Evolutionary conservation across 2,329 filamentous ascomycete species (phyloP).

Genomic region (Cladobotryum protrusum): DNA sequence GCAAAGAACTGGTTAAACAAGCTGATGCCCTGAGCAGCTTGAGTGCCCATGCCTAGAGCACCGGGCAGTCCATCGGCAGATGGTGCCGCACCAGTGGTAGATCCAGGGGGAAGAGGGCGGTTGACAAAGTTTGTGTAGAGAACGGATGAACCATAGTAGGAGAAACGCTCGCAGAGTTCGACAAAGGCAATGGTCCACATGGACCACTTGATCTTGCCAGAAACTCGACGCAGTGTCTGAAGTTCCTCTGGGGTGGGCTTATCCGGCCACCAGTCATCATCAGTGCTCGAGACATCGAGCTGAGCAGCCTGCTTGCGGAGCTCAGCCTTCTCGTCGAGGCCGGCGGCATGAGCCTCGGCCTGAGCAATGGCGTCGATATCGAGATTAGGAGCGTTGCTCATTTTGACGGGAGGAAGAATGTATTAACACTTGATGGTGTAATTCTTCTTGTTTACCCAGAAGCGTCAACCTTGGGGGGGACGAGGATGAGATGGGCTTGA

Average conservation of each 20-base stretch:
- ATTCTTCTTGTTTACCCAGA: neutral
- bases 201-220: conserved; percentile 57
- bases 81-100: conserved; percentile 45
- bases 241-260: conserved; percentile 57
- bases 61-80: conserved; percentile 34
- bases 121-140: conserved; percentile 64
- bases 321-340: conserved; percentile 19
- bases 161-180: conserved; percentile 71
- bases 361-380: conserved; percentile 32
- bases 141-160: conserved; percentile 66
- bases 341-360: conserved; percentile 22
- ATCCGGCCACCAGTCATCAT: conserved; percentile 28
- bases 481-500: conserved; percentile 4
- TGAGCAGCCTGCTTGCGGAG: conserved; percentile 16
- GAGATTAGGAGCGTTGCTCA: conserved; percentile 30
- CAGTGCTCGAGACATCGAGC: conserved; percentile 16
- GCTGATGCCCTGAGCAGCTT: conserved; percentile 43
- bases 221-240: conserved; percentile 54
- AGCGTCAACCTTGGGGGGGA: conserved; percentile 1
- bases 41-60: conserved; percentile 53
- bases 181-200: conserved; percentile 66
- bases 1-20: conserved; percentile 57
- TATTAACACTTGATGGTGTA: neutral
- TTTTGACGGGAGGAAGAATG: conserved; percentile 14
- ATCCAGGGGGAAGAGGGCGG: conserved; percentile 46